Evolutionary conservation across 768 basidiomycete species (phyloP).

Genomic region (Filobasidium floriforme): DNA sequence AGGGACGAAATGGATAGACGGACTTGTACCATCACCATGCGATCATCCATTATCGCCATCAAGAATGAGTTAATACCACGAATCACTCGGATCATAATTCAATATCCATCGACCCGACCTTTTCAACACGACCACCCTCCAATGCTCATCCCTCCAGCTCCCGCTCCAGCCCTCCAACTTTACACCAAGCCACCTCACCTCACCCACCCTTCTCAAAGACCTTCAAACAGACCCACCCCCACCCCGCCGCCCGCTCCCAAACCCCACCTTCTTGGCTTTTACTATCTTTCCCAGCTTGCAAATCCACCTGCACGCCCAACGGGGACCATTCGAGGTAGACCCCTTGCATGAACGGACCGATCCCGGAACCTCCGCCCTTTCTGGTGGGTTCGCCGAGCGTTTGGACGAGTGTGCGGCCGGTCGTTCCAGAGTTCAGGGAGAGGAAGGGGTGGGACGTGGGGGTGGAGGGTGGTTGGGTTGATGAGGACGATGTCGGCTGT

Average conservation of each 20-base stretch:
- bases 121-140: too few relatives aligned
- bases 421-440: constrained; percentile 14
- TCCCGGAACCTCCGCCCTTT: constrained; percentile 67
- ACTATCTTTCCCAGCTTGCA: too few relatives aligned
- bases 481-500: background rate
- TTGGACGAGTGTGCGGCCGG: constrained; percentile 68
- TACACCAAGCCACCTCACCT: background rate
- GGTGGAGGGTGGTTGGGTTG: constrained; percentile 40
- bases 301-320: constrained; percentile 36
- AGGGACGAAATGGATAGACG: too few relatives aligned
- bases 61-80: too few relatives aligned
- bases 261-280: constrained; percentile 36
- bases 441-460: constrained; percentile 44
- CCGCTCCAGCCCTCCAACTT: too few relatives aligned
- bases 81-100: too few relatives aligned
- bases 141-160: too few relatives aligned
- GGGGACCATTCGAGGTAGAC: constrained; percentile 79
- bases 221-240: constrained; percentile 39
- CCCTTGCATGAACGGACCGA: constrained; percentile 64
- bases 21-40: too few relatives aligned
- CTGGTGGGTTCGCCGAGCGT: constrained; percentile 74
- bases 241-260: constrained; percentile 39
- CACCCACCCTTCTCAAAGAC: constrained; percentile 27
- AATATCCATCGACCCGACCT: too few relatives aligned
- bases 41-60: too few relatives aligned